Evolutionary conservation across 2,329 filamentous ascomycete genomes (phyloP).

Genomic region (Exserohilum turcica): DNA sequence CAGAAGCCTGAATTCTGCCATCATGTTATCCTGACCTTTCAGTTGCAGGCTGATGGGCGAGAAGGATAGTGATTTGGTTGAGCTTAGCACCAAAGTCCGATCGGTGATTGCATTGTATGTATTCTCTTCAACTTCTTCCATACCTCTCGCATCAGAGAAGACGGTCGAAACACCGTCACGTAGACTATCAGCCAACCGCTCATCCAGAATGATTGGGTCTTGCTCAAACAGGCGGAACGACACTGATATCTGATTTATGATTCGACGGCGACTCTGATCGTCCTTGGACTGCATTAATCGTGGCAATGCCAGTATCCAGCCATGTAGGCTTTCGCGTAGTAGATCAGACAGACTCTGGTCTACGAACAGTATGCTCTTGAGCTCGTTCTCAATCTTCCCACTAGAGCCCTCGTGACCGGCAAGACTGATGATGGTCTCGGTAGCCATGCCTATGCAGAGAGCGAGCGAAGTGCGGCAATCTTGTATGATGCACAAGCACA

Average conservation of each 20-base stretch:
- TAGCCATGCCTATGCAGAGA: conserved; percentile 71
- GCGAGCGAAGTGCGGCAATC: conserved; percentile 76
- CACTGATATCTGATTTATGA: conserved; percentile 76
- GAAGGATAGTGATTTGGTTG: conserved; percentile 52
- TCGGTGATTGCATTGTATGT: conserved; percentile 11
- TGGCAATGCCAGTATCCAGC: conserved; percentile 81
- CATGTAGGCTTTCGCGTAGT: conserved; percentile 73
- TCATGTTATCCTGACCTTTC: conserved; percentile 69
- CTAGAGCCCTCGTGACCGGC: conserved; percentile 54
- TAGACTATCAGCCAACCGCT: conserved; percentile 69
- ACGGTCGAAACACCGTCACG: conserved; percentile 71
- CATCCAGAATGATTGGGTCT: conserved; percentile 68
- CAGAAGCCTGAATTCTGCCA: conserved; percentile 65
- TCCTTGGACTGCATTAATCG: conserved; percentile 83
- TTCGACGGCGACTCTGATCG: conserved; percentile 73
- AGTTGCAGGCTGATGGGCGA: conserved; percentile 62
- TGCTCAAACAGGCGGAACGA: conserved; percentile 69
- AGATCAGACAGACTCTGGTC: conserved; percentile 67
- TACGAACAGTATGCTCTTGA: conserved; percentile 67
- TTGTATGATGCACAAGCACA: conserved; percentile 78
- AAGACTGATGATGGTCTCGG: conserved; percentile 81
- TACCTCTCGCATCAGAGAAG: conserved; percentile 46
- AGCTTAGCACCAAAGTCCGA: conserved; percentile 23
- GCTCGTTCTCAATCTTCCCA: conserved; percentile 46
- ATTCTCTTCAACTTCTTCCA: conserved; percentile 26